Evolutionary conservation across 768 basidiomycete species (phyloP).

Genomic region (Collybia sp.): DNA sequence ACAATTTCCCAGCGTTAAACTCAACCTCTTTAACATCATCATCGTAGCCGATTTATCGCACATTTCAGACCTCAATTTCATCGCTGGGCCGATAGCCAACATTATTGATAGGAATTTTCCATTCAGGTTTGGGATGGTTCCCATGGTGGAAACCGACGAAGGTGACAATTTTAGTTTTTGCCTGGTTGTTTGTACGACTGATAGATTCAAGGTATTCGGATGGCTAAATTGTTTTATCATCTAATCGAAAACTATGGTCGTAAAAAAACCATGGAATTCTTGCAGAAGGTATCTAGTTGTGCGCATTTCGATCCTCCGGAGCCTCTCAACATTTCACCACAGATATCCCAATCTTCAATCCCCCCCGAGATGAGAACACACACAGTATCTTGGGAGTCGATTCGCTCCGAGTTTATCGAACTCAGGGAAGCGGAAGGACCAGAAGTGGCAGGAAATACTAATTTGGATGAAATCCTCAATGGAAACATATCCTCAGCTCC

Average conservation of each 20-base stretch:
- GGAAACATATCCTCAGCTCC: conserved; percentile 23
- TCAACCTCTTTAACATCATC: conserved; percentile 83
- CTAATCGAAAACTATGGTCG: conserved; percentile 60
- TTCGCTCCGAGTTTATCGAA: conserved; percentile 32
- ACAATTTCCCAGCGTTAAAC: conserved; percentile 64
- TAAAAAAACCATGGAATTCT: conserved; percentile 55
- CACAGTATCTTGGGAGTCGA: conserved; percentile 36
- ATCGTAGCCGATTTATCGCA: conserved; percentile 78
- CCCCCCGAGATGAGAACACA: conserved; percentile 22
- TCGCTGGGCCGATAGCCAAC: conserved; percentile 57
- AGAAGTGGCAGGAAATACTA: conserved; percentile 19
- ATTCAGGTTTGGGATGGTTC: conserved; percentile 84
- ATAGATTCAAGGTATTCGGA: conserved; percentile 44
- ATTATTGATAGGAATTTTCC: conserved; percentile 75
- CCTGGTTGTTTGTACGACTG: not conserved
- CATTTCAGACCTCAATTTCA: conserved; percentile 50
- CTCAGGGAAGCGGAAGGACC: conserved; percentile 25
- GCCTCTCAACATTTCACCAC: not conserved
- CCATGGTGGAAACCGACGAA: conserved; percentile 51
- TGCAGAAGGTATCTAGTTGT: conserved; percentile 45
- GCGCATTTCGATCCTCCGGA: not conserved
- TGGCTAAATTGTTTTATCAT: conserved; percentile 73
- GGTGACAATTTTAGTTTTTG: conserved; percentile 19
- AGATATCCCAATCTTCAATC: conserved; percentile 34
- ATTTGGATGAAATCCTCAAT: conserved; percentile 35